Evolutionary conservation across 2,329 filamentous ascomycete species (phyloP), one percentile per base, ranked within the genome.

Genomic region (Clarireedia monteithiana): DNA sequence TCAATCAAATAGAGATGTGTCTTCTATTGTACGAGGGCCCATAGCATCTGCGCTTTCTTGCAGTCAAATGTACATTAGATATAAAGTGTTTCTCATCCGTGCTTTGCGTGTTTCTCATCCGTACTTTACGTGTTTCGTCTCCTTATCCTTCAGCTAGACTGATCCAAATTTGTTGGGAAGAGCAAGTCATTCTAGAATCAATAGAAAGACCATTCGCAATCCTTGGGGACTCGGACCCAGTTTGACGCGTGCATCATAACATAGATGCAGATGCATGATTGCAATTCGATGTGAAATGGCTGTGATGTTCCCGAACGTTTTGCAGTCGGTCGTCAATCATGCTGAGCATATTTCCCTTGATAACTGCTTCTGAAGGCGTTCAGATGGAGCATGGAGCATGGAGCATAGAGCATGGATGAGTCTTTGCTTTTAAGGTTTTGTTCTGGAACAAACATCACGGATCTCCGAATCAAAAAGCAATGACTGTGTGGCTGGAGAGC

Each of bases 251-350:
- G 24, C 14, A 34, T 15, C 34, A 34, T n/a, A 34, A 34, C 44
- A 46, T 24, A 4, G 14, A 23, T 53, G 44, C 51, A 54, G 14
- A 23, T 53, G 44, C 51, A 54, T 54, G 44, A 54, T 48, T 48
- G 23, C 34, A 30, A 48, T 26, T 36, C 48, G 7, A 48, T 54
- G 42, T 34, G 15, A 39, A 39, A 38, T 38, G 12, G 38, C 44
- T 14, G 34, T 49, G 34, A 53, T 44, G 45, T 48, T 40, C 44
- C 23, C 51, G 20, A 40, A 49, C 42, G 34, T 30, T 40, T 40
- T 42, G 39, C 10, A 30, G 27, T 20, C 12, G n/a, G 39, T 40
- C 17, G 34, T 23, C 24, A 10, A 38, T 9, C 51, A 47, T 36
- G 27, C 10, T 34, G 44, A 27, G 15, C 34, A 38, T 20, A 20